phyloP scores from a whole-genome alignment of 371 early-diverging fungal species.

The Basidiobolus heterosporus region DNA sequence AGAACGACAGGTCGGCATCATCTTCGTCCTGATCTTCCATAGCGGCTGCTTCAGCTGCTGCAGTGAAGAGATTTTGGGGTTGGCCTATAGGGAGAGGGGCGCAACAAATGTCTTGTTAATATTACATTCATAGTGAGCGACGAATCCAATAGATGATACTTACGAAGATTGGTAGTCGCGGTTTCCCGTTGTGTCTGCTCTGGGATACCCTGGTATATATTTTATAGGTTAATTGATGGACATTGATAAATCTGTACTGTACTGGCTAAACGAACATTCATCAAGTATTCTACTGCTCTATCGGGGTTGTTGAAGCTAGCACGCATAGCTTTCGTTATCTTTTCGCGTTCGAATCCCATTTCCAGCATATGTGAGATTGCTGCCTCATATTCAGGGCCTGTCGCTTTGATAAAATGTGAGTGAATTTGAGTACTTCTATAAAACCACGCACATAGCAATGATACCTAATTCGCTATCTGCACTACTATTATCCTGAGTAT shows the following conservation, averaged over 20 bases:
- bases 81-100: slow-evolving; percentile 11
- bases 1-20: slow-evolving; percentile 11
- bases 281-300: slow-evolving; percentile 88
- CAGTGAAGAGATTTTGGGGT: slow-evolving; percentile 4
- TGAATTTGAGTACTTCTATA: too few relatives aligned
- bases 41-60: slow-evolving; percentile 4
- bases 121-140: slow-evolving; percentile 7
- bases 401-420: slow-evolving; percentile 20
- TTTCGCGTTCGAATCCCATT: slow-evolving; percentile 84
- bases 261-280: slow-evolving; percentile 38
- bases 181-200: slow-evolving; percentile 6
- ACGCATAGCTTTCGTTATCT: slow-evolving; percentile 77
- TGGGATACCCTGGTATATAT: slow-evolving; percentile 30
- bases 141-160: slow-evolving; percentile 8
- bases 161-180: too few relatives aligned
- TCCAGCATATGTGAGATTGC: slow-evolving; percentile 78
- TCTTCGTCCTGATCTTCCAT: neutral
- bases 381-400: slow-evolving; percentile 52
- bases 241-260: neutral
- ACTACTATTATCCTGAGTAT: neutral
- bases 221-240: neutral
- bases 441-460: too few relatives aligned
- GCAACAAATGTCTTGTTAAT: slow-evolving; percentile 1
- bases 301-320: slow-evolving; percentile 95
- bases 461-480: neutral